phyloP scores from a whole-genome alignment of 371 early-diverging fungal genomes.

The Apophysomyces elegans region DNA sequence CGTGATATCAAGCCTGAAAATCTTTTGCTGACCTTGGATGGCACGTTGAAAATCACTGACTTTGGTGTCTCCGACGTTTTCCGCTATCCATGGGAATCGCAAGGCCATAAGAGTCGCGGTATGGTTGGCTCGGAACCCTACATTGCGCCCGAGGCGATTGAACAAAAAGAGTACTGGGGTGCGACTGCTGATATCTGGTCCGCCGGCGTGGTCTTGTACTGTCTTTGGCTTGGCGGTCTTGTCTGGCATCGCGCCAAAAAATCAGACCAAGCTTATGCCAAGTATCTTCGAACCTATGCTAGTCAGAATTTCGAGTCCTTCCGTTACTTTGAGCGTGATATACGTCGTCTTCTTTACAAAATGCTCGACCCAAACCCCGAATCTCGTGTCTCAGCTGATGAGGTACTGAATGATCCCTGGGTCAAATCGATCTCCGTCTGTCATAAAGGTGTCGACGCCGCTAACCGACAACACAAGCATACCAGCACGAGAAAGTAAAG shows the following conservation, averaged over 20 bases:
- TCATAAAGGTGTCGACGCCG: conserved; percentile 27
- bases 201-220: conserved; percentile 83
- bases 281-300: conserved; percentile 51
- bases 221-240: conserved; percentile 55
- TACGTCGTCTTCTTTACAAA: conserved; percentile 57
- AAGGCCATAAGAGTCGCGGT: conserved; percentile 74
- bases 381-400: conserved; percentile 59
- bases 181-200: conserved; percentile 84
- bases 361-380: conserved; percentile 53
- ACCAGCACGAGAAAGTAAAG: neutral
- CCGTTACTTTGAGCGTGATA: conserved; percentile 56
- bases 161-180: conserved; percentile 78
- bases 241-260: conserved; percentile 77
- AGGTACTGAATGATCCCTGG: conserved; percentile 71
- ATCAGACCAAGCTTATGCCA: conserved; percentile 64
- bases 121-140: conserved; percentile 90
- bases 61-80: conserved; percentile 97
- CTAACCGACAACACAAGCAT: conserved; percentile 21
- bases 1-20: conserved; percentile 92
- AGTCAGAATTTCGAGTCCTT: conserved; percentile 65
- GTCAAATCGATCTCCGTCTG: conserved; percentile 64
- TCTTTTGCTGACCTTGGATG: conserved; percentile 80
- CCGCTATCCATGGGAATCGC: conserved; percentile 79
- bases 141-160: conserved; percentile 88
- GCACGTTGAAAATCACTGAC: conserved; percentile 94